Base-by-base conservation (phyloP, 495 filamentous ascomycete genomes). In the Haplographium delicatum region DNA sequence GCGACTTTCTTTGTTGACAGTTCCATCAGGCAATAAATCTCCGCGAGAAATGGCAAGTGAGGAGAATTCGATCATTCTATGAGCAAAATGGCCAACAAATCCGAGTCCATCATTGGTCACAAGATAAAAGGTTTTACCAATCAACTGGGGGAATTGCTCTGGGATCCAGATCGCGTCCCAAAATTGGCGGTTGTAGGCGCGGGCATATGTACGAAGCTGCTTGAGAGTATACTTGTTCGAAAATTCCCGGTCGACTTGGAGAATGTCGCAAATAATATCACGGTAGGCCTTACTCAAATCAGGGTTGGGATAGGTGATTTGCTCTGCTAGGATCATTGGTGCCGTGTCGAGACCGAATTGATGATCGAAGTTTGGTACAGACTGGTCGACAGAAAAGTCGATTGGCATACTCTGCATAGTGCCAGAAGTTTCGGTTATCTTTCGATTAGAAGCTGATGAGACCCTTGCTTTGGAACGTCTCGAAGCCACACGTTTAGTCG, bases 121-220 rank as follows among this genome's bases (percentile, higher is more conserved):
- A 4, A 35, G 11, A 19, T 19, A 19, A 13, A 39, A 19, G 6
- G 4, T 39, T 19, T 18, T 39, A 19, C 35, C 18, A 39, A 11
- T 19, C 7, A 8, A 5, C 9, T 35, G 15, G 2, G 6, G 1
- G n/a, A 33, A 11, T 3, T 7, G 20, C 9, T 8, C 8, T 5
- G 42, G 22, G 11, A 30, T n/a, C 43, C 44, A 47, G 2, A 10
- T 4, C 8, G 34, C 4, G 15, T 22, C 6, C n/a, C 9, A 15
- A 16, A 35, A 37, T 6, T 47, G 13, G 4, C 11, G 9, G 15
- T 50, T 50, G 25, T 42, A 41, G 1, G 47, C 47, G 11, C 37
- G 34, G 13, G 37, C 47, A 31, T 50, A 50, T 5, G 15, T 20
- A 8, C 47, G 47, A 10, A 42, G 19, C 18, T 50, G 15, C 2